A percentile compares a stretch with the other conserved stretches of the same genome.
Conservation (phyloP, 495 filamentous ascomycete genomes). For the Letharia columbiana region DNA sequence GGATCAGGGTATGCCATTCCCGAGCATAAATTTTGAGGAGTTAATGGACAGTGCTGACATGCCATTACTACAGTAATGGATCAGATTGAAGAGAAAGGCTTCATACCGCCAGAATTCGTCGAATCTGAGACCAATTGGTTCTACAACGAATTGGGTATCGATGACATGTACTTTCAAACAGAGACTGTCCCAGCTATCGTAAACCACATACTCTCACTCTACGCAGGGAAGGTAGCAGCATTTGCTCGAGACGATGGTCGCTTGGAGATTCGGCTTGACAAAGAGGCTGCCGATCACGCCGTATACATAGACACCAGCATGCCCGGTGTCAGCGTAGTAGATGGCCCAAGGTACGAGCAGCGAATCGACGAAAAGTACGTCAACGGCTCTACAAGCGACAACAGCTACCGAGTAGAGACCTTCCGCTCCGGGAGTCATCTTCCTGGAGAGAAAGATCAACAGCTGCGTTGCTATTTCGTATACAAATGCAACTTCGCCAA, state of each 20-base stretch:
- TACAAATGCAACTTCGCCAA: slow-evolving; percentile 90
- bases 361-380: slow-evolving; percentile 93
- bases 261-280: slow-evolving; percentile 88
- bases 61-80: slow-evolving; percentile 50
- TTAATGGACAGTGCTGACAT: slow-evolving; percentile 11
- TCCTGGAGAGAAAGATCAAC: slow-evolving; percentile 68
- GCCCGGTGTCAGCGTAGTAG: slow-evolving; percentile 65
- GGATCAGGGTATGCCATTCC: slow-evolving; percentile 57
- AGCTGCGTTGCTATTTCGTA: slow-evolving; percentile 95
- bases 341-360: slow-evolving; percentile 84
- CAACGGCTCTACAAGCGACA: slow-evolving; percentile 53
- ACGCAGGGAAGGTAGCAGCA: slow-evolving; percentile 93
- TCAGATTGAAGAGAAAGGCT: slow-evolving; percentile 64
- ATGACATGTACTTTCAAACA: slow-evolving; percentile 97
- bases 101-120: slow-evolving; percentile 78
- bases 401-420: slow-evolving; percentile 87
- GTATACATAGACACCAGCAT: slow-evolving; percentile 97
- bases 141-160: slow-evolving; percentile 93
- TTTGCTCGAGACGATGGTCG: slow-evolving; percentile 89
- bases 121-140: slow-evolving; percentile 88
- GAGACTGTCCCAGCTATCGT: slow-evolving; percentile 81
- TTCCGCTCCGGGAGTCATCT: slow-evolving; percentile 72
- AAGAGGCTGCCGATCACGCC: slow-evolving; percentile 89
- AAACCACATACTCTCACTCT: slow-evolving; percentile 89
- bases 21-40: not conserved